phyloP scores from a whole-genome alignment of 2,329 filamentous ascomycete genomes.

The Pochonia chlamydosporia region DNA sequence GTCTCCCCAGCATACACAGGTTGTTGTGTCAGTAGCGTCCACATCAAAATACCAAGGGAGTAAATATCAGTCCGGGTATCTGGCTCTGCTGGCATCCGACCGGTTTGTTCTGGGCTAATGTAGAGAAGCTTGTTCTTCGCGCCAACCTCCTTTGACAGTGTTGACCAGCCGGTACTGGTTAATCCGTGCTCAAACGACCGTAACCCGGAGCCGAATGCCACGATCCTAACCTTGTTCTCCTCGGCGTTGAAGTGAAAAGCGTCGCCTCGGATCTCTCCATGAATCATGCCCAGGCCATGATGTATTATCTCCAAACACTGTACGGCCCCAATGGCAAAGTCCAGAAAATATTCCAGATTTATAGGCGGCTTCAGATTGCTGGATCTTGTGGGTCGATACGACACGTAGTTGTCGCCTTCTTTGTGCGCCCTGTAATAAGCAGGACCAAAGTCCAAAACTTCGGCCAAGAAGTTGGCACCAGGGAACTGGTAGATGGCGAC shows the following conservation, averaged over 20 bases:
- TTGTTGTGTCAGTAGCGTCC: constrained; percentile 74
- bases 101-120: constrained; percentile 92
- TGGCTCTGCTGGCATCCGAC: constrained; percentile 84
- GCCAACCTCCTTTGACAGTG: constrained; percentile 74
- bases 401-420: constrained; percentile 44
- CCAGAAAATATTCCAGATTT: constrained; percentile 70
- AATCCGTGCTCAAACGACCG: constrained; percentile 88
- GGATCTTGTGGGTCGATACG: constrained; percentile 37
- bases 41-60: constrained; percentile 83
- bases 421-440: constrained; percentile 58
- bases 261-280: constrained; percentile 86
- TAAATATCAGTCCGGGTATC: constrained; percentile 93
- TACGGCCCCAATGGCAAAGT: constrained; percentile 84
- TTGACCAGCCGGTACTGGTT: constrained; percentile 79
- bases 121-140: constrained; percentile 86
- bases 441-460: constrained; percentile 72
- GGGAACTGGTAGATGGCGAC: constrained; percentile 78
- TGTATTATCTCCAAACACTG: constrained; percentile 88
- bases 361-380: constrained; percentile 50
- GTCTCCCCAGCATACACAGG: constrained; percentile 74
- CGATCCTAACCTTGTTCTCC: constrained; percentile 66
- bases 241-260: constrained; percentile 81
- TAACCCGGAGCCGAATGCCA: constrained; percentile 81
- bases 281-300: constrained; percentile 77
- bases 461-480: constrained; percentile 65